Base-by-base conservation (phyloP, 1,284 basidiomycete species). In the Apiotrichum laibachii region DNA sequence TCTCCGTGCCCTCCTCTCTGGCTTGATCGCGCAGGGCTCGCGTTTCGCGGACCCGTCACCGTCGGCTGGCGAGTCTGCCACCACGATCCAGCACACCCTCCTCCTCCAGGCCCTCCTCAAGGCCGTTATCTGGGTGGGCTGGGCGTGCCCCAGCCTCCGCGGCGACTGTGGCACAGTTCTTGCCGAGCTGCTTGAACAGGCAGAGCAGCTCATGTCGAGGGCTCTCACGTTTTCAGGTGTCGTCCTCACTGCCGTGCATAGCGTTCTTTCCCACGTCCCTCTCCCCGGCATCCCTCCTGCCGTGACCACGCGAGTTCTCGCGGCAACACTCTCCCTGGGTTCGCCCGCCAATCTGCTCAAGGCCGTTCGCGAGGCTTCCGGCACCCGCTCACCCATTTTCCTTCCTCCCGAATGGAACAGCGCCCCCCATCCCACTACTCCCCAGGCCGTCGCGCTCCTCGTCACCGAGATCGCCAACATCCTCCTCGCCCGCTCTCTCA, bases 41-140 rank as follows among this genome's bases (percentile, higher is more conserved):
- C 55, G 43, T 7, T 40, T 31, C n/a, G 21, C 37, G n/a, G 50
- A 47, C 22, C 33, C 54, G 2, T 51, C 53, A 6, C 56, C 60
- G 13, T 55, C 45, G 21, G 40, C 35, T 19, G 55, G 56, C 33
- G 53, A 47, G 19, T 35, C 53, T 12, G 55, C 59, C 7, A 68
- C 69, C 21, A 66, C 67, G 8, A 40, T 43, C 7, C 54, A 61
- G 37, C 69, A 73, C 31, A 71, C 71, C 12, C 62, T 68, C 18
- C 64, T 72, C 4, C 70, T 67, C 53, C 63, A 70, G 56, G 63
- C 61, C 2, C 55, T 76, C 35, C 53, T 74, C 22, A 68, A 67
- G 61, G 71, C 72, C 13, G 43, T 72, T 5, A 42, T 76, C 8
- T 74, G 73, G 73, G 64, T 69, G 18, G 70, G 63, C 13, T 75